These are phyloP conservation scores for Taxillus chinensis DNA, from an alignment of 164 flowering plant genomes.

Conservation along the genomic window DNA sequence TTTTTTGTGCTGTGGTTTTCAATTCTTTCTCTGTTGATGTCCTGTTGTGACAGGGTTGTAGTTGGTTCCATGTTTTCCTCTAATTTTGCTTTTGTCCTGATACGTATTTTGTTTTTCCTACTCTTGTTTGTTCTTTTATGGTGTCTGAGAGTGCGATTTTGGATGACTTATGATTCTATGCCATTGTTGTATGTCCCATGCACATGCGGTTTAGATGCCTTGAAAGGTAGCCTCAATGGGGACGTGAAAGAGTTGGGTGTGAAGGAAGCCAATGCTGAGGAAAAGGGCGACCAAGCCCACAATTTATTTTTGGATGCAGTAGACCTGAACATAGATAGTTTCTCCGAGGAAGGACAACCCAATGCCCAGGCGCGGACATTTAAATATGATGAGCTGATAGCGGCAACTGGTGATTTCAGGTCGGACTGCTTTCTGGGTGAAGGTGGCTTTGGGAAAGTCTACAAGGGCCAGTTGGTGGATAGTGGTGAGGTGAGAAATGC, in stretches of 20 bases:
- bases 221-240: neutral
- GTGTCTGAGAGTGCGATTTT: neutral
- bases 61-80: too few relatives aligned
- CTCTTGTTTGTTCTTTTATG: neutral
- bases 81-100: conserved; percentile 9
- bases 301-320: conserved; percentile 4
- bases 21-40: too few relatives aligned
- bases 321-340: neutral
- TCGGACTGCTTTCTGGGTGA: conserved; percentile 61
- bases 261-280: neutral
- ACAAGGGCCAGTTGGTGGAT: conserved; percentile 51
- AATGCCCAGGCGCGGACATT: conserved; percentile 44
- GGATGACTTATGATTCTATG: neutral
- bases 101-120: neutral
- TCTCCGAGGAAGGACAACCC: conserved; percentile 26
- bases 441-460: conserved; percentile 94
- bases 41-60: too few relatives aligned
- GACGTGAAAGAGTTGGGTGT: neutral
- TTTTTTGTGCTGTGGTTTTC: neutral
- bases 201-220: conserved; percentile 6
- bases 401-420: conserved; percentile 65
- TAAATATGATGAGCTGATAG: conserved; percentile 53
- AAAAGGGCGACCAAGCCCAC: too few relatives aligned
- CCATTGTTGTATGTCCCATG: neutral
- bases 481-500: conserved; percentile 37